Evolutionary conservation across 352 stramenopile species (phyloP).

Genomic region (Phytophthora pinifolia): DNA sequence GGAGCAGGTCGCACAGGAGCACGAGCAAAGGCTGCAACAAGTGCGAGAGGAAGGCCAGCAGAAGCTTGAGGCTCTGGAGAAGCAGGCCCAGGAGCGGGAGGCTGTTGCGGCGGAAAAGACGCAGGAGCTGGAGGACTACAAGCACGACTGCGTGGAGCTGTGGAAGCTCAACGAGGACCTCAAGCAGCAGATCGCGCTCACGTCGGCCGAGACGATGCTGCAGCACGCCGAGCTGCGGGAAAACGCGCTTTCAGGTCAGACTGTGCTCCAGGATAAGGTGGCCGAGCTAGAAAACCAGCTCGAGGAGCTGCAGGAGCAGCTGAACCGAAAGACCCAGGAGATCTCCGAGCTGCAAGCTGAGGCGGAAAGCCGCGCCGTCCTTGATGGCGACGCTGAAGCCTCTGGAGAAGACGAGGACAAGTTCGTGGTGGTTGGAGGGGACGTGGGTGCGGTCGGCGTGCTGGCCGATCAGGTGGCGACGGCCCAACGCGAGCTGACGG

Average conservation of each 20-base stretch:
- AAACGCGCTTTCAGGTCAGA: slow-evolving; percentile 56
- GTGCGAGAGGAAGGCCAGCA: slow-evolving; percentile 18
- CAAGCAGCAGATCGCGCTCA: slow-evolving; percentile 68
- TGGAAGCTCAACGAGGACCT: slow-evolving; percentile 82
- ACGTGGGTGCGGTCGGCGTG: slow-evolving; percentile 47
- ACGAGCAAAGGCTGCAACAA: slow-evolving; percentile 31
- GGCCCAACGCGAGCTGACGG: slow-evolving; percentile 74
- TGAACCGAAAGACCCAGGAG: slow-evolving; percentile 60
- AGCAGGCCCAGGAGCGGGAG: slow-evolving; percentile 30
- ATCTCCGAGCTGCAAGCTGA: slow-evolving; percentile 40
- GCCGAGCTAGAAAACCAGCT: slow-evolving; percentile 61
- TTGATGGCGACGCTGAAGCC: slow-evolving; percentile 19
- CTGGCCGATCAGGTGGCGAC: slow-evolving; percentile 73
- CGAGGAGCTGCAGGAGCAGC: slow-evolving; percentile 58
- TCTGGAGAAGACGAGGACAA: slow-evolving; percentile 35
- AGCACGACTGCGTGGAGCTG: slow-evolving; percentile 76
- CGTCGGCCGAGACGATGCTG: slow-evolving; percentile 55
- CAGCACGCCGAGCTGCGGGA: slow-evolving; percentile 60
- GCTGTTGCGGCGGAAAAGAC: slow-evolving; percentile 34
- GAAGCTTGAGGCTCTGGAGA: slow-evolving; percentile 21
- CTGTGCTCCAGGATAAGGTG: slow-evolving; percentile 50
- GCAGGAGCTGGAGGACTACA: slow-evolving; percentile 73
- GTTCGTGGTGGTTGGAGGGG: slow-evolving; percentile 51
- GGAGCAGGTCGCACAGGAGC: slow-evolving; percentile 8
- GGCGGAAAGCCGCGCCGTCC: slow-evolving; percentile 11